phyloP scores from a whole-genome alignment of 306 rosid genomes.

The Dalbergia cultrata region DNA sequence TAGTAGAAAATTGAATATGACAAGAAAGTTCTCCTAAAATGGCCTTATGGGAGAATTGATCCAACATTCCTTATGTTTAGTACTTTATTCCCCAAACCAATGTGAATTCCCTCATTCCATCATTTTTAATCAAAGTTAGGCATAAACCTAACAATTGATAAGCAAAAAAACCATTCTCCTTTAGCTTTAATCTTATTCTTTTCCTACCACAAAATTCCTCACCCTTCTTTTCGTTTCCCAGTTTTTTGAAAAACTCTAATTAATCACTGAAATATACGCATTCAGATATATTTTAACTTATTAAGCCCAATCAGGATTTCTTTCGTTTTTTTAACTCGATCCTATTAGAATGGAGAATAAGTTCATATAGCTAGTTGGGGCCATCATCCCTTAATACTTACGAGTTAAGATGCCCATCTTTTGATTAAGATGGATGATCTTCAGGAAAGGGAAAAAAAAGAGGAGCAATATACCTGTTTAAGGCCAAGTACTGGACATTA shows the following conservation, averaged over 20 bases:
- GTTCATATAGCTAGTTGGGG: constrained; percentile 40
- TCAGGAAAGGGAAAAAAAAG: constrained; percentile 22
- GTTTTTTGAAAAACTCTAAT: constrained; percentile 35
- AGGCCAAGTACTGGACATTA: constrained; percentile 6
- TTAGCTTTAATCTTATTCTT: constrained; percentile 55
- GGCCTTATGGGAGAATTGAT: constrained; percentile 56
- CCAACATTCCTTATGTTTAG: constrained; percentile 67
- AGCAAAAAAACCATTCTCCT: constrained; percentile 47
- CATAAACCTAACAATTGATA: constrained; percentile 56
- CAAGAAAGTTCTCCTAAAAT: constrained; percentile 32
- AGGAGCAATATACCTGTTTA: not conserved
- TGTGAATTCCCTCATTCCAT: constrained; percentile 46
- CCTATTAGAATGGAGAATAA: constrained; percentile 58
- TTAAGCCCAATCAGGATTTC: constrained; percentile 42
- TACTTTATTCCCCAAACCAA: constrained; percentile 62
- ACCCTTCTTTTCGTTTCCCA: constrained; percentile 34
- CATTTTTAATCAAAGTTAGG: constrained; percentile 56
- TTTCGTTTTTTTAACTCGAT: constrained; percentile 36
- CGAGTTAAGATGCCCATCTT: constrained; percentile 8
- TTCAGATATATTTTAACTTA: constrained; percentile 32
- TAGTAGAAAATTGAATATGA: constrained; percentile 27
- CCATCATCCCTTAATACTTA: constrained; percentile 14
- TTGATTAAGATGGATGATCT: constrained; percentile 35
- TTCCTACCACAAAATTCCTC: constrained; percentile 42
- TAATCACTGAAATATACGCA: constrained; percentile 25